Conservation (phyloP, 129 eudicot species). For the Pulicaria dysenterica region DNA sequence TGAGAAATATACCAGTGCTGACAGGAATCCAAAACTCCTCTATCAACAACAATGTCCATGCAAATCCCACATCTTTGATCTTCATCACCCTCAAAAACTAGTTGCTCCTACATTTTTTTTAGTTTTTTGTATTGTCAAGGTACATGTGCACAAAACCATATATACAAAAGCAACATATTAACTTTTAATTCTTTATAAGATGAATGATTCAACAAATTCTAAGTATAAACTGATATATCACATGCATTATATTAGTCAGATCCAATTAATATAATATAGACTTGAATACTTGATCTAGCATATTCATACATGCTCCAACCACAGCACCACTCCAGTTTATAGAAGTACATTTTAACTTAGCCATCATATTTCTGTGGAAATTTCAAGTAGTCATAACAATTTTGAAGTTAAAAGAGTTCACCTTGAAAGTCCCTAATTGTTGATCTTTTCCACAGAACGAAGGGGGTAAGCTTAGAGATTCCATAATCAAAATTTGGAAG, state of each 20-base stretch:
- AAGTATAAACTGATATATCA: conserved; percentile 8
- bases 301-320: conserved; percentile 4
- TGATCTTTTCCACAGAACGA: background rate
- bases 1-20: conserved; percentile 75
- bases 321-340: background rate
- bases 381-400: background rate
- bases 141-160: background rate
- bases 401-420: conserved; percentile 6
- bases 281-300: conserved; percentile 11
- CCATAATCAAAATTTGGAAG: conserved; percentile 7
- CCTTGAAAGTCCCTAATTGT: background rate
- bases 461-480: background rate
- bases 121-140: background rate
- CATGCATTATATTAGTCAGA: background rate
- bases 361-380: background rate
- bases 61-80: conserved; percentile 96
- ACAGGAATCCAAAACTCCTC: conserved; percentile 97
- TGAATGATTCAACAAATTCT: background rate
- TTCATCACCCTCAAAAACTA: conserved; percentile 73
- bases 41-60: conserved; percentile 83
- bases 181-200: background rate
- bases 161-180: conserved; percentile 9
- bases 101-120: conserved; percentile 51
- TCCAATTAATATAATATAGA: background rate
- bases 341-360: background rate